Evolutionary conservation across 1,139 yeast genomes (phyloP).

Genomic region (Saccharomycopsis crataegensis): DNA sequence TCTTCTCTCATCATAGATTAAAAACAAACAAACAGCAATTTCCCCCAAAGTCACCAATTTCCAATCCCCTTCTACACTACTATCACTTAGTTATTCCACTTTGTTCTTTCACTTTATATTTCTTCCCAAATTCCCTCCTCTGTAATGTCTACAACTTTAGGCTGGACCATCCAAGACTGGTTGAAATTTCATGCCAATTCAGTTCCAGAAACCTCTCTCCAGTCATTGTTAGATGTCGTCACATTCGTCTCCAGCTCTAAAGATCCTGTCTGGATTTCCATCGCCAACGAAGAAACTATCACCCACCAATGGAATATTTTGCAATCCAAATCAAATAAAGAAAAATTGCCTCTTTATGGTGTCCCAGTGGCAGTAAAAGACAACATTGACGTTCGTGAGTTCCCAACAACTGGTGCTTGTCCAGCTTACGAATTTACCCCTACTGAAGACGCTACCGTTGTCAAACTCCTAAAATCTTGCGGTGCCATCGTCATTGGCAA

Average conservation of each 20-base stretch:
- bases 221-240: slow-evolving; percentile 41
- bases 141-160: slow-evolving; percentile 26
- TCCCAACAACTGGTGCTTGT: slow-evolving; percentile 91
- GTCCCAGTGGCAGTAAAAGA: slow-evolving; percentile 95
- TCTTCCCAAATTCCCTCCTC: no score
- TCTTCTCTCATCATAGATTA: no score
- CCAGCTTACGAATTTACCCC: slow-evolving; percentile 73
- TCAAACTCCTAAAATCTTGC: slow-evolving; percentile 57
- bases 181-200: slow-evolving; percentile 52
- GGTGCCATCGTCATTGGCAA: slow-evolving; percentile 92
- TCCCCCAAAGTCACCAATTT: no score
- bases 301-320: slow-evolving; percentile 73
- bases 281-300: slow-evolving; percentile 54
- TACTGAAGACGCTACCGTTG: slow-evolving; percentile 64
- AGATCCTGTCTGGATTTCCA: slow-evolving; percentile 89
- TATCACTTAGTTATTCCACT: no score
- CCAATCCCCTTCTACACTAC: no score
- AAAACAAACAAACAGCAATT: no score
- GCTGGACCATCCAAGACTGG: slow-evolving; percentile 73
- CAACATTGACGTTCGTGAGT: slow-evolving; percentile 80
- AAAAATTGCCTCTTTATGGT: slow-evolving; percentile 53
- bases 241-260: slow-evolving; percentile 37
- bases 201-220: slow-evolving; percentile 56
- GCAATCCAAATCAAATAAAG: slow-evolving; percentile 52
- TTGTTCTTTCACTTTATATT: no score